Conservation (phyloP, 495 filamentous ascomycete genomes). For the Lindgomyces ingoldianus region DNA sequence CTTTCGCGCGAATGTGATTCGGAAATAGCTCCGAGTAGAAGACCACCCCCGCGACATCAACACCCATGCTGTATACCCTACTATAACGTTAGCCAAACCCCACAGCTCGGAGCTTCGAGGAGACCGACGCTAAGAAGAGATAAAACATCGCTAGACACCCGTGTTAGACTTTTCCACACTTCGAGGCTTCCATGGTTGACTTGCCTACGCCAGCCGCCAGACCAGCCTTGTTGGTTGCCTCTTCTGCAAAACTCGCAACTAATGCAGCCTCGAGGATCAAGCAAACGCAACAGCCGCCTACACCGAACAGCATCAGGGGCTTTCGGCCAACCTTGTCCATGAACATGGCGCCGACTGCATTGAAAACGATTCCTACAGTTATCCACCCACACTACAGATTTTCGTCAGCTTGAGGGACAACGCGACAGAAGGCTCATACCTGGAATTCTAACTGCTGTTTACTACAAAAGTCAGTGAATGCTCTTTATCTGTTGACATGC, state of each 20-base stretch:
- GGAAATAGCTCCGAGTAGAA: conserved; percentile 62
- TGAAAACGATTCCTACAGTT: conserved; percentile 36
- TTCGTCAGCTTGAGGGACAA: neutral
- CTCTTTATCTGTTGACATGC: neutral
- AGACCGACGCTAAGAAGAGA: conserved; percentile 25
- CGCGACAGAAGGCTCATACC: neutral
- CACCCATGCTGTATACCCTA: conserved; percentile 31
- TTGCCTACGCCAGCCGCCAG: conserved; percentile 30
- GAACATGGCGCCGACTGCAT: conserved; percentile 33
- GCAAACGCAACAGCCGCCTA: conserved; percentile 29
- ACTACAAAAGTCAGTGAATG: neutral
- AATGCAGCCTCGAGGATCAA: conserved; percentile 36
- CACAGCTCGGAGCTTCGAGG: neutral
- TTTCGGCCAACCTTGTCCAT: conserved; percentile 38
- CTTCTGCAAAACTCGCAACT: conserved; percentile 31
- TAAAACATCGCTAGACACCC: conserved; percentile 10
- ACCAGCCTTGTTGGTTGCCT: conserved; percentile 30
- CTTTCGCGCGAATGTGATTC: conserved; percentile 63
- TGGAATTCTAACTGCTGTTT: conserved; percentile 34
- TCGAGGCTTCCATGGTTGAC: conserved; percentile 14
- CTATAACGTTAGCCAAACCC: neutral
- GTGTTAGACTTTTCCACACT: too few species aligned
- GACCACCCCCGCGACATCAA: conserved; percentile 38
- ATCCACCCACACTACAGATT: conserved; percentile 32
- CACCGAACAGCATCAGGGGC: conserved; percentile 38